Evolutionary conservation across 169 alveolate species (phyloP).

Genomic region (Eimeria maxima): DNA sequence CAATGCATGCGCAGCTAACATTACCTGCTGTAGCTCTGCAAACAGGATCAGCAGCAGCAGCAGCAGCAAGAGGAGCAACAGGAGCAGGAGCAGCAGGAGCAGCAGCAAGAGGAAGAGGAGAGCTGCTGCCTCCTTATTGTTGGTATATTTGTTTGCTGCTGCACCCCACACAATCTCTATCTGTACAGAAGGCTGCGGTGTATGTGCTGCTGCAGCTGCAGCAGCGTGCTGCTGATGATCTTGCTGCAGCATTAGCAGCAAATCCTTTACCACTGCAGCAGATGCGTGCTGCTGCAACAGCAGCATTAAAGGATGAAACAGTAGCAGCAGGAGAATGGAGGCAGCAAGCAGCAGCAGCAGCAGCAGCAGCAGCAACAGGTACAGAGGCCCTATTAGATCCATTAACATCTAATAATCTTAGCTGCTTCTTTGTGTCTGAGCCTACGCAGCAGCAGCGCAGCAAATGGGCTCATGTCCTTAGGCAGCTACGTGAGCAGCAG

Average conservation of each 20-base stretch:
- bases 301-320: slow-evolving; percentile 55
- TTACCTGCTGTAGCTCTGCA: slow-evolving; percentile 52
- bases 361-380: slow-evolving; percentile 75
- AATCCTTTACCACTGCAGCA: slow-evolving; percentile 66
- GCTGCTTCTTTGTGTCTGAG: slow-evolving; percentile 24
- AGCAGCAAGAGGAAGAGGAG: neutral
- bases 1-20: slow-evolving; percentile 60
- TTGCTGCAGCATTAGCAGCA: slow-evolving; percentile 65
- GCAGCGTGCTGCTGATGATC: slow-evolving; percentile 67
- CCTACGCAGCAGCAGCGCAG: slow-evolving; percentile 64
- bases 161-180: neutral
- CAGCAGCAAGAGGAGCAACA: slow-evolving; percentile 27
- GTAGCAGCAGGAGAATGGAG: slow-evolving; percentile 24
- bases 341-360: slow-evolving; percentile 63
- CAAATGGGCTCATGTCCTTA: slow-evolving; percentile 5
- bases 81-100: slow-evolving; percentile 43
- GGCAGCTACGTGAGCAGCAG: slow-evolving; percentile 58
- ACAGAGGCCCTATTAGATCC: slow-evolving; percentile 51
- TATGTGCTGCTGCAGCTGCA: slow-evolving; percentile 83
- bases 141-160: slow-evolving; percentile 40
- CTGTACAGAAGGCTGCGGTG: slow-evolving; percentile 66
- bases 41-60: neutral
- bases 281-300: slow-evolving; percentile 36
- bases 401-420: neutral
- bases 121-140: slow-evolving; percentile 43